A percentile compares a stretch with the other conserved stretches of the same genome.
Evolutionary conservation across 768 basidiomycete genomes (phyloP).

Genomic region (Hortiboletus flavorubellus): DNA sequence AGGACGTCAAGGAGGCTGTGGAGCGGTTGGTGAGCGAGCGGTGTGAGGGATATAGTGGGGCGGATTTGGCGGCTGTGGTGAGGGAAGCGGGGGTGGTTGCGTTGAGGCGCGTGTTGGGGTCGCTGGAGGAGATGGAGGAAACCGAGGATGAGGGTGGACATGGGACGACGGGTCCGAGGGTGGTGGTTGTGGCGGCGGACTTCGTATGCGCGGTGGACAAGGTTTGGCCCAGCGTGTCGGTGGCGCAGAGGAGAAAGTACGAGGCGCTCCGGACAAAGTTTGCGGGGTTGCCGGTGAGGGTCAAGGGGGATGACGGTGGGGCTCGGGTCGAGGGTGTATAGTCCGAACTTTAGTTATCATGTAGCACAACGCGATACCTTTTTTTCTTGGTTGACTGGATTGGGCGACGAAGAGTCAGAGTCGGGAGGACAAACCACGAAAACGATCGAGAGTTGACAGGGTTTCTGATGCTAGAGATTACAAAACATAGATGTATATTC

Average conservation of each 20-base stretch:
- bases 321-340: constrained; percentile 15
- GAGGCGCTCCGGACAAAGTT: constrained; percentile 78
- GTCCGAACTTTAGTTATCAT: not conserved
- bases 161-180: not conserved
- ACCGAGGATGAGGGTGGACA: constrained; percentile 8
- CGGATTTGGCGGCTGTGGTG: constrained; percentile 84
- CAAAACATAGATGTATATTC: not conserved
- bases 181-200: constrained; percentile 56
- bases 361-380: too few relatives aligned
- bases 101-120: constrained; percentile 63
- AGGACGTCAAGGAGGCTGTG: constrained; percentile 25
- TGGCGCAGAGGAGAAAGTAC: constrained; percentile 77
- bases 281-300: constrained; percentile 67
- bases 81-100: constrained; percentile 90
- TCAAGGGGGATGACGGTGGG: constrained; percentile 32
- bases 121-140: constrained; percentile 57
- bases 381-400: not conserved
- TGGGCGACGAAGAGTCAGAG: too few relatives aligned
- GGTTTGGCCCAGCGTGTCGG: constrained; percentile 83
- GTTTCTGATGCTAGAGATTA: not conserved
- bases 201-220: constrained; percentile 75
- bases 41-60: constrained; percentile 90
- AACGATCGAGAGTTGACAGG: not conserved
- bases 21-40: constrained; percentile 51
- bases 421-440: too few relatives aligned